Evolutionary conservation across 2,329 filamentous ascomycete genomes (phyloP).

Genomic region (Drechslerella coelobrocha): DNA sequence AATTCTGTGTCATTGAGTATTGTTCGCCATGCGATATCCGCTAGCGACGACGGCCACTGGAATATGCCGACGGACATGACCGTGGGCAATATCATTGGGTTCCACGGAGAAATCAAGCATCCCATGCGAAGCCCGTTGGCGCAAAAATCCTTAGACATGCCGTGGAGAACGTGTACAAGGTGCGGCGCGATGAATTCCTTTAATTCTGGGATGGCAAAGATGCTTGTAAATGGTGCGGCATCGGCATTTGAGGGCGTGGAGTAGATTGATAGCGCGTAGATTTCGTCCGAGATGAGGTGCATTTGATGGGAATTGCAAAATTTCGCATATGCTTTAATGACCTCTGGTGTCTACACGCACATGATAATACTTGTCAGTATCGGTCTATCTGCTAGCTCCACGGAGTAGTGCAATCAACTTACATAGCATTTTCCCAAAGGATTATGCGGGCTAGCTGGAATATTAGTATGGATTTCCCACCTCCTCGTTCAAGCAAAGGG

Average conservation of each 20-base stretch:
- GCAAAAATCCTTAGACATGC: slow-evolving; percentile 65
- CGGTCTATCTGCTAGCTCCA: background rate
- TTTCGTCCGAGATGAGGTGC: slow-evolving; percentile 67
- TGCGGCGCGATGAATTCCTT: slow-evolving; percentile 60
- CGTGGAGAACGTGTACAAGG: slow-evolving; percentile 64
- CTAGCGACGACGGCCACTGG: slow-evolving; percentile 61
- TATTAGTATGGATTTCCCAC: slow-evolving; percentile 54
- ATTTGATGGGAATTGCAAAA: slow-evolving; percentile 63
- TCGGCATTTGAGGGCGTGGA: slow-evolving; percentile 57
- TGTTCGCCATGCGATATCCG: slow-evolving; percentile 59
- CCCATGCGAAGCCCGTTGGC: slow-evolving; percentile 66
- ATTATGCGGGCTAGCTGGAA: slow-evolving; percentile 56
- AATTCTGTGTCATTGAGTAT: slow-evolving; percentile 61
- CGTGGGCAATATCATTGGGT: slow-evolving; percentile 58
- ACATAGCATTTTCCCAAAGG: slow-evolving; percentile 57
- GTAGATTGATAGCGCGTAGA: slow-evolving; percentile 66
- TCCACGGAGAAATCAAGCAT: slow-evolving; percentile 62
- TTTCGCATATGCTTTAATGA: slow-evolving; percentile 58
- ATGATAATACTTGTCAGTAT: slow-evolving; percentile 7
- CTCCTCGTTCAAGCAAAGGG: too few relatives aligned
- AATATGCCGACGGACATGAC: slow-evolving; percentile 60
- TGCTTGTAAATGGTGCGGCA: slow-evolving; percentile 60
- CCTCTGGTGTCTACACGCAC: slow-evolving; percentile 52
- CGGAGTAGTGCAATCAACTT: slow-evolving; percentile 29
- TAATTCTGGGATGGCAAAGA: slow-evolving; percentile 58